Percentiles rank a stretch among this genome's conserved stretches.
phyloP scores from a whole-genome alignment of 2,329 filamentous ascomycete species.

The Monilinia vaccinii-corymbosi region DNA sequence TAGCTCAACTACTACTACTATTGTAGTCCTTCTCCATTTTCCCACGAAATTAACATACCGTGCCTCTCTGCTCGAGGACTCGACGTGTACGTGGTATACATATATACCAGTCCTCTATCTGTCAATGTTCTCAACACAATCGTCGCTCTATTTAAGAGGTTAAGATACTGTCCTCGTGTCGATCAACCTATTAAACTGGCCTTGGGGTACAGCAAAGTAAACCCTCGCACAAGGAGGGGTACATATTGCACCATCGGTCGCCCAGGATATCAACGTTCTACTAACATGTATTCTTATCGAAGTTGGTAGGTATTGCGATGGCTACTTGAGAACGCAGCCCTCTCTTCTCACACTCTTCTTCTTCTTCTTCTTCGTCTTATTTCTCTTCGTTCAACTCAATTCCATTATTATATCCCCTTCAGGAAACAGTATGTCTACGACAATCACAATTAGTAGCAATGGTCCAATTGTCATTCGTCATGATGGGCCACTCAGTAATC shows the following conservation, averaged over 20 bases:
- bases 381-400: not conserved
- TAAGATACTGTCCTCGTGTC: not conserved
- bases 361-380: not conserved
- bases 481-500: not conserved
- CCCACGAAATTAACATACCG: no score
- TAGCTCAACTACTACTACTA: not conserved
- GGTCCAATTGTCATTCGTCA: conserved; percentile 6
- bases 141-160: no score
- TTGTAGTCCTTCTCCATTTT: not conserved
- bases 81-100: no score
- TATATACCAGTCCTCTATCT: no score
- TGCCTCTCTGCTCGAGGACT: no score
- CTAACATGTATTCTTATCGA: not conserved
- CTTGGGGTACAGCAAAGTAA: not conserved
- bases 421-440: not conserved
- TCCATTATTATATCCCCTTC: not conserved
- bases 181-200: not conserved
- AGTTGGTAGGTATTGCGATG: not conserved
- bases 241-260: conserved; percentile 7
- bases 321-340: not conserved
- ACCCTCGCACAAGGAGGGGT: conserved; percentile 5
- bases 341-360: not conserved
- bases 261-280: not conserved
- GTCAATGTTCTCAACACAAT: no score
- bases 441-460: conserved; percentile 8